Percentiles rank a stretch among this genome's conserved stretches.
Evolutionary conservation across 495 filamentous ascomycete species (phyloP).

Genomic region (Daldinia grandis): DNA sequence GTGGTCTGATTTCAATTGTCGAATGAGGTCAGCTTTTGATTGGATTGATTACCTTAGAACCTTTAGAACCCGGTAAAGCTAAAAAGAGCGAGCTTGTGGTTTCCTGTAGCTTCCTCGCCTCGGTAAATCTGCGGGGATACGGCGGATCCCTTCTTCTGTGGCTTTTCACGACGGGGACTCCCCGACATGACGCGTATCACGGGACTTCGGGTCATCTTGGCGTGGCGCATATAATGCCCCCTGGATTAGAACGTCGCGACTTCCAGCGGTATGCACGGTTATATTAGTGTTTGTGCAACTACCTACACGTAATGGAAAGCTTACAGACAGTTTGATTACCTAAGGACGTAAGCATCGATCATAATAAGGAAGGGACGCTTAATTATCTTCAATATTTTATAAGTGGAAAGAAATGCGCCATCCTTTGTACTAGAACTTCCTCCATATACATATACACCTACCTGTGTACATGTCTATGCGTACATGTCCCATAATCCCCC

Average conservation of each 20-base stretch:
- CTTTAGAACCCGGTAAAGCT: neutral
- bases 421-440: neutral
- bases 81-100: conserved; percentile 20
- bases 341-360: neutral
- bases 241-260: conserved; percentile 37
- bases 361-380: neutral
- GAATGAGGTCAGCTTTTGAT: conserved; percentile 49
- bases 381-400: neutral
- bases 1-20: conserved; percentile 41
- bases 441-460: too few relatives aligned
- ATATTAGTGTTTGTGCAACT: neutral
- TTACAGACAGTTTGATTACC: neutral
- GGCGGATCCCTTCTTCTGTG: neutral
- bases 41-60: conserved; percentile 9
- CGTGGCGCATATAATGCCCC: conserved; percentile 7
- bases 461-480: too few relatives aligned
- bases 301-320: neutral
- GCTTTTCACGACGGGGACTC: neutral
- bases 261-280: conserved; percentile 7
- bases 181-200: conserved; percentile 37
- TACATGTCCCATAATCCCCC: neutral
- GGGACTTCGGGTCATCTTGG: conserved; percentile 46
- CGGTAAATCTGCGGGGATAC: conserved; percentile 44
- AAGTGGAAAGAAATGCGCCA: neutral
- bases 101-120: conserved; percentile 21